A percentile compares a stretch with the other conserved stretches of the same genome.
These are phyloP conservation scores for Onygenales sp. DNA, from an alignment of 2,329 filamentous ascomycete genomes.

Conservation along the genomic window DNA sequence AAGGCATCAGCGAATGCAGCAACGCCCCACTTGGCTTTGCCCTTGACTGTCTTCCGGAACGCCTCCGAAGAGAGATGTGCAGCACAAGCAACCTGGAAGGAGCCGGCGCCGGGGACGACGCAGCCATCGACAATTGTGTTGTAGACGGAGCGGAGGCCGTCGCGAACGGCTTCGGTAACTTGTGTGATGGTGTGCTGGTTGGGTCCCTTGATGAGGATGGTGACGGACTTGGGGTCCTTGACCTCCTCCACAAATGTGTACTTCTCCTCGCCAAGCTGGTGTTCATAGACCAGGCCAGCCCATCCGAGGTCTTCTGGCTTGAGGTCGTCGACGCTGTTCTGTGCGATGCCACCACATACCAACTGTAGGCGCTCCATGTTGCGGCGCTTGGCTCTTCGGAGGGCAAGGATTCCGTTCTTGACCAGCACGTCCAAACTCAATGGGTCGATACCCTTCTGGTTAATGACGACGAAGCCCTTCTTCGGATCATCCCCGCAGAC, in stretches of 20 bases:
- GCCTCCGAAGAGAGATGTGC: conserved; percentile 76
- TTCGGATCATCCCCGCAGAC: conserved; percentile 87
- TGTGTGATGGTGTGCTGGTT: conserved; percentile 95
- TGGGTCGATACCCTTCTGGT: conserved; percentile 98
- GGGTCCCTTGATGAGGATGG: conserved; percentile 93
- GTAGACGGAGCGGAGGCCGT: conserved; percentile 92
- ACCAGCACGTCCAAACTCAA: conserved; percentile 90
- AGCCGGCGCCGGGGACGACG: conserved; percentile 87
- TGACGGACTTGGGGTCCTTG: conserved; percentile 97
- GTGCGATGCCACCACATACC: conserved; percentile 78
- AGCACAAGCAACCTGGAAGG: conserved; percentile 91
- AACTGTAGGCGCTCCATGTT: conserved; percentile 99
- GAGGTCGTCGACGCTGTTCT: conserved; percentile 95
- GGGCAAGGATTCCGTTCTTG: conserved; percentile 94
- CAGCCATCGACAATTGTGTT: conserved; percentile 99
- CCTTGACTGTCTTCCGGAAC: conserved; percentile 86
- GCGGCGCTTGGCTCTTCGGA: conserved; percentile 88
- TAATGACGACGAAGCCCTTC: conserved; percentile 96
- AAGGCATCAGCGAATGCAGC: conserved; percentile 91
- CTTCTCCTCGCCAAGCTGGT: conserved; percentile 96
- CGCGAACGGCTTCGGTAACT: conserved; percentile 90
- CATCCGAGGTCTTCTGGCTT: conserved; percentile 82
- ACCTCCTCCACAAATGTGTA: conserved; percentile 98
- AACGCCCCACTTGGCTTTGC: conserved; percentile 95
- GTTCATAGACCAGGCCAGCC: conserved; percentile 94